Evolutionary conservation across 164 flowering plant genomes (phyloP), one percentile per base, ranked within the genome.

Genomic region (Macadamia tetraphylla): DNA sequence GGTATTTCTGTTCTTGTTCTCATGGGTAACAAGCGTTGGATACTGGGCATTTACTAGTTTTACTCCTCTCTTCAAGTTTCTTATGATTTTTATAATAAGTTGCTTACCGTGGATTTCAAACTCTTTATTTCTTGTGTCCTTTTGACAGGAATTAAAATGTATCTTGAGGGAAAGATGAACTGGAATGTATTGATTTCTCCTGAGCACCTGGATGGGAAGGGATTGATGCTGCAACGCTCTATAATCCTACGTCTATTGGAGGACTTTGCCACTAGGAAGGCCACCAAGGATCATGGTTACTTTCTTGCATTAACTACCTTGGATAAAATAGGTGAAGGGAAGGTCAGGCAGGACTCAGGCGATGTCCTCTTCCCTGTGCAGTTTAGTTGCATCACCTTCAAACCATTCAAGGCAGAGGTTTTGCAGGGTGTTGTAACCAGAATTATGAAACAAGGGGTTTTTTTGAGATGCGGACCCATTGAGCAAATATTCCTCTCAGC

Each of bases 341-440:
- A 72, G 66, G 82, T 93, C 6, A 68, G 88, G 55, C 75, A 82
- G 56, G 67, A 78, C 0, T 55, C 87, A 0, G 95, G 97, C 0
- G 92, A 87, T 43, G 91, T 92, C 42, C 78, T 89, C 29, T 90
- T 90, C 72, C 94, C 95, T 31, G 88, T 89, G 0, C 77, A 72
- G 2, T 90, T 85, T 74, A 86, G 71, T 60, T 86, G 90, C 62
- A 56, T 87, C 56, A 81, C 90, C 40, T 90, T 88, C 84, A 87
- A 85, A 72, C 74, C 88, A 7, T 80, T 88, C 74, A 71, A 63
- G 48, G 98, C 91, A 44, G 98, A 92, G 76, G 64, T 90, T 9
- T 32, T 89, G 52, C 78, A 80, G 40, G 98, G 90, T 6, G 77
- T 70, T 9, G 91, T 85, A 1, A 79, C 81, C 83, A 80, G 66